A percentile compares a stretch with the other conserved stretches of the same genome.
Evolutionary conservation across 495 filamentous ascomycete genomes (phyloP).

Genomic region (Thermothielavioides terrestris): DNA sequence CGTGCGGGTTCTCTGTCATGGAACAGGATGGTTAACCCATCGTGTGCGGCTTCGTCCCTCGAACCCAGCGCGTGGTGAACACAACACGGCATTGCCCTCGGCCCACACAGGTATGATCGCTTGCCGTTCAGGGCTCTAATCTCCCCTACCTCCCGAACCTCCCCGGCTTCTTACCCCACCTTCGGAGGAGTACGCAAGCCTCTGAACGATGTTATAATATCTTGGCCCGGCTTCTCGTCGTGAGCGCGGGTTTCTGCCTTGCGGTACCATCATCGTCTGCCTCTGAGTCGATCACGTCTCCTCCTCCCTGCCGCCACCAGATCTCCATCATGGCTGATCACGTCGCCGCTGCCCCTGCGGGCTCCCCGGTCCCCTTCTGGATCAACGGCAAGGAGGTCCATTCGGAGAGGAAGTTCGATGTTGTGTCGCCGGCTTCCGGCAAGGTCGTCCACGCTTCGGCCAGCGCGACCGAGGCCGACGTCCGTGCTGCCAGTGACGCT

Average conservation of each 20-base stretch:
- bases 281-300: neutral
- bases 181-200: too few relatives aligned
- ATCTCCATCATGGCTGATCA: constrained; percentile 10
- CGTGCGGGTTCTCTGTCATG: too few relatives aligned
- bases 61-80: too few relatives aligned
- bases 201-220: too few relatives aligned
- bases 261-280: neutral
- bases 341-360: constrained; percentile 3
- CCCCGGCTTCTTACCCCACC: neutral
- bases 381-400: constrained; percentile 62
- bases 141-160: too few relatives aligned
- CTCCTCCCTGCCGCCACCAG: neutral
- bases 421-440: constrained; percentile 55
- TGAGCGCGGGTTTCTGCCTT: too few relatives aligned
- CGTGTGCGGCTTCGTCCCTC: too few relatives aligned
- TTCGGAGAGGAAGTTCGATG: constrained; percentile 54
- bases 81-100: neutral
- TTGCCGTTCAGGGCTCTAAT: too few relatives aligned
- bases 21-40: too few relatives aligned
- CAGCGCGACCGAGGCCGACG: constrained; percentile 55
- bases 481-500: constrained; percentile 50
- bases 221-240: too few relatives aligned
- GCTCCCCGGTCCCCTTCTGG: constrained; percentile 53
- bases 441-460: constrained; percentile 53
- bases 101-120: too few relatives aligned